A percentile compares a stretch with the other conserved stretches of the same genome.
Conservation (phyloP, 108 stramenopile species). For the Cyclotella atomus region DNA sequence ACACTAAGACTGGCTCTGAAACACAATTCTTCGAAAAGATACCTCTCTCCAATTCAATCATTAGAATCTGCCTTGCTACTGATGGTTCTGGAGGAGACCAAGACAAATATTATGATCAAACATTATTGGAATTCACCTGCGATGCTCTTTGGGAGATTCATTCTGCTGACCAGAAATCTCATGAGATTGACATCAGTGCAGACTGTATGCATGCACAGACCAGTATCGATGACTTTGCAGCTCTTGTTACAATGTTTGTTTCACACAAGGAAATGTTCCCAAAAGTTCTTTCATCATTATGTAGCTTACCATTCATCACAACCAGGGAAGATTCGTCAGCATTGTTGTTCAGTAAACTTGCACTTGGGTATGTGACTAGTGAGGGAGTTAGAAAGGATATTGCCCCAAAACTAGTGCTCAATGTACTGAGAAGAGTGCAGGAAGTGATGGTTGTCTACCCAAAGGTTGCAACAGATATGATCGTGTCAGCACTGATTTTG, state of each 20-base stretch:
- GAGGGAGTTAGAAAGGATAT: background rate
- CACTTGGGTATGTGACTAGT: slow-evolving; percentile 25
- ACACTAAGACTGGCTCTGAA: background rate
- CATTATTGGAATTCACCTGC: slow-evolving; percentile 30
- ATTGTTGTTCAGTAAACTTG: slow-evolving; percentile 30
- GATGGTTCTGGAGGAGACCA: slow-evolving; percentile 1
- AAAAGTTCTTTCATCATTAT: slow-evolving; percentile 33
- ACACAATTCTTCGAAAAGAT: slow-evolving; percentile 30
- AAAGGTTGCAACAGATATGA: background rate
- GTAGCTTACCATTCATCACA: slow-evolving; percentile 23
- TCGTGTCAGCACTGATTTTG: slow-evolving; percentile 13
- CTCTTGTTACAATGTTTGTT: slow-evolving; percentile 32
- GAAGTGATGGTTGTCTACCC: slow-evolving; percentile 29
- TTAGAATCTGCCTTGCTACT: slow-evolving; percentile 31
- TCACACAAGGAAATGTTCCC: slow-evolving; percentile 24
- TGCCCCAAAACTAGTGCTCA: slow-evolving; percentile 1
- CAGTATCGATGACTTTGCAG: slow-evolving; percentile 14
- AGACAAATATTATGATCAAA: background rate
- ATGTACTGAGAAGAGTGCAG: slow-evolving; percentile 24
- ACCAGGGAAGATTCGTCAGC: slow-evolving; percentile 6
- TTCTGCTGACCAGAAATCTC: slow-evolving; percentile 15
- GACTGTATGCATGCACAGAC: slow-evolving; percentile 15
- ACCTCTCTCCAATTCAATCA: slow-evolving; percentile 38
- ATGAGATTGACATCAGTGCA: background rate
- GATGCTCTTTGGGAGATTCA: slow-evolving; percentile 45